Percentiles rank a stretch among this genome's conserved stretches.
These are phyloP conservation scores for Penicillium manginii DNA, from an alignment of 495 filamentous ascomycete species.

Conservation along the genomic window DNA sequence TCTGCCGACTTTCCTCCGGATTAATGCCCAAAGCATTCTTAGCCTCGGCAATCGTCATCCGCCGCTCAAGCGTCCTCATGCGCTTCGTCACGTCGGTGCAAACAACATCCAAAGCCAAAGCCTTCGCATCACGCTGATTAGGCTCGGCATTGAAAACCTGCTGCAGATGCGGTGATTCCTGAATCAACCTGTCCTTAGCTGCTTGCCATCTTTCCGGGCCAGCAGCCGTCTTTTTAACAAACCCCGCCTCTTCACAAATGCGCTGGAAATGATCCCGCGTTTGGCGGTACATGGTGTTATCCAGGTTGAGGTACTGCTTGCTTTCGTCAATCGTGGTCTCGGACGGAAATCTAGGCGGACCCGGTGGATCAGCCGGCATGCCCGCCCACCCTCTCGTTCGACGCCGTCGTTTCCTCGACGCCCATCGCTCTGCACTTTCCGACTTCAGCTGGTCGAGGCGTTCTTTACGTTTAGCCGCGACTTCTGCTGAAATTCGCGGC, in stretches of 20 bases:
- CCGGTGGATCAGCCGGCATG: slow-evolving; percentile 72
- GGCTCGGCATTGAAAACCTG: slow-evolving; percentile 62
- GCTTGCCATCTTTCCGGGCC: slow-evolving; percentile 74
- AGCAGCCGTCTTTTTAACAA: slow-evolving; percentile 75
- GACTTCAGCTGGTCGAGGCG: slow-evolving; percentile 59
- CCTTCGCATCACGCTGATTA: slow-evolving; percentile 53
- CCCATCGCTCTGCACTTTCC: slow-evolving; percentile 67
- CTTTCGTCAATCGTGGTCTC: slow-evolving; percentile 82
- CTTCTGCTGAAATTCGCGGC: slow-evolving; percentile 48
- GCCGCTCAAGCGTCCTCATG: slow-evolving; percentile 64
- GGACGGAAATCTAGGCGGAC: slow-evolving; percentile 76
- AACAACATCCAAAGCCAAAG: slow-evolving; percentile 74
- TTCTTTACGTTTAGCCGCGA: slow-evolving; percentile 58
- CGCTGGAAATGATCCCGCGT: slow-evolving; percentile 67
- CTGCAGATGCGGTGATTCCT: slow-evolving; percentile 66
- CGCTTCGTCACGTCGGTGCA: slow-evolving; percentile 83
- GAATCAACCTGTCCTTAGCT: slow-evolving; percentile 69
- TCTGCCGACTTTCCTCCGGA: slow-evolving; percentile 67
- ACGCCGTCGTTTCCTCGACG: slow-evolving; percentile 69
- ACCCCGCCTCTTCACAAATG: slow-evolving; percentile 66
- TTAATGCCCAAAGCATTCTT: slow-evolving; percentile 74
- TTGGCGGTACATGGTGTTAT: slow-evolving; percentile 62
- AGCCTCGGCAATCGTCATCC: slow-evolving; percentile 72
- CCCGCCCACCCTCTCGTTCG: slow-evolving; percentile 73
- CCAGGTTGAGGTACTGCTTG: slow-evolving; percentile 69